Conservation (phyloP, 148 eudicot species). For the Chenopodium suecicum region DNA sequence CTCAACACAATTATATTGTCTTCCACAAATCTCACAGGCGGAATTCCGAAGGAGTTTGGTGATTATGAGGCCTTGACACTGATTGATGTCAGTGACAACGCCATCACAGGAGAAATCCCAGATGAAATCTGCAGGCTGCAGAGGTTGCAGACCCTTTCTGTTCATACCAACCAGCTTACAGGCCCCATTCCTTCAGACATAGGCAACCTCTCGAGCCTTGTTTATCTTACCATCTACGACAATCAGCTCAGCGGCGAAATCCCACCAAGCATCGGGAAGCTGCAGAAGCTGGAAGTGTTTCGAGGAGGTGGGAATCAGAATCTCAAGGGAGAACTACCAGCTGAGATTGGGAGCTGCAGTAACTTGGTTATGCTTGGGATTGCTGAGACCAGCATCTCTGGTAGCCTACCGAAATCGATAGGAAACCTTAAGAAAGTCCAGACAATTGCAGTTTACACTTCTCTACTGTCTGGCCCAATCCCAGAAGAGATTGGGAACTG, state of each 20-base stretch:
- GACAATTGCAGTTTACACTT: constrained; percentile 79
- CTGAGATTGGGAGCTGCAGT: constrained; percentile 81
- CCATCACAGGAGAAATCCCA: constrained; percentile 69
- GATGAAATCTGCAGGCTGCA: constrained; percentile 57
- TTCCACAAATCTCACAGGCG: constrained; percentile 74
- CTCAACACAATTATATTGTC: constrained; percentile 50
- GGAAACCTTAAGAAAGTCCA: constrained; percentile 71
- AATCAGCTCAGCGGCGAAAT: constrained; percentile 72
- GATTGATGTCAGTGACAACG: constrained; percentile 73
- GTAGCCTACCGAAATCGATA: constrained; percentile 61
- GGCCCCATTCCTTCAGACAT: constrained; percentile 69
- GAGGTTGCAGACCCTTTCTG: constrained; percentile 46
- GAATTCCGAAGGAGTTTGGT: constrained; percentile 71
- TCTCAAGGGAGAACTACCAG: constrained; percentile 73
- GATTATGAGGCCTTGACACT: constrained; percentile 44
- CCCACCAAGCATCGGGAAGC: constrained; percentile 63
- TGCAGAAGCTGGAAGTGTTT: constrained; percentile 53
- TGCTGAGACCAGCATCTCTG: constrained; percentile 86
- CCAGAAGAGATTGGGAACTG: constrained; percentile 91
- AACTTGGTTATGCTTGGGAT: constrained; percentile 64
- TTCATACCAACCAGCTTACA: constrained; percentile 56
- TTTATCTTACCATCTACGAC: constrained; percentile 54
- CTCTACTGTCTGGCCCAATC: constrained; percentile 72
- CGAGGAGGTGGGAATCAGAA: constrained; percentile 94
- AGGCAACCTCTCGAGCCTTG: constrained; percentile 63